Evolutionary conservation across 768 basidiomycete genomes (phyloP), one percentile per base, ranked within the genome.

Genomic region (Auricularia sp.): DNA sequence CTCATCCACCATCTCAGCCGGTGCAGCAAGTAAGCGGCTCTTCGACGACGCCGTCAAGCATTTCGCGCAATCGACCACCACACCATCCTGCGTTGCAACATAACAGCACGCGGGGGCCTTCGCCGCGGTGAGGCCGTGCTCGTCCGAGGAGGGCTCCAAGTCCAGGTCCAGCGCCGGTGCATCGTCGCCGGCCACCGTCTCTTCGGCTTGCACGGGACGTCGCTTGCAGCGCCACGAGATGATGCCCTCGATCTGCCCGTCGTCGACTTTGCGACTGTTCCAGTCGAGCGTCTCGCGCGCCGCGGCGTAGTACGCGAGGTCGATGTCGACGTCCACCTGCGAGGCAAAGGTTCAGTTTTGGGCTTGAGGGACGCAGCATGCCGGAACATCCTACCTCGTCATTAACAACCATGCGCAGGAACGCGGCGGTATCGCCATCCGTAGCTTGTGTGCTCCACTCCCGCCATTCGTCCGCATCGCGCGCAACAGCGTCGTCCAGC

Each of bases 201-300:
- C 54, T 64, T 64, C 29, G 58, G 62, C 6, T 69, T 68, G 4
- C 72, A 64, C 7, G 65, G 66, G 79, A 78, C 61, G 75, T 81
- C 60, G 86, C 77, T 66, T 76, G 34, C 63, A 42, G 35, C 53
- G 33, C 42, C 65, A 44, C 3, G 42, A 76, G 62, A 93, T 77
- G 7, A 76, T 72, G 3, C 87, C 89, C 74, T 94, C 91, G 60
- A 92, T 86, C 69, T 92, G 84, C 73, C 92, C 88, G 70, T 94
- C 91, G 71, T 91, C 90, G 67, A 88, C 87, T 80, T 91, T 91
- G 77, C 92, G 92, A 74, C 91, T 96, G 68, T 91, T 91, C 84
- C 88, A 92, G 70, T 92, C 90, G 42, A 89, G 76, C 11, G 73
- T 76, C 33, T 77, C 72, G 6, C 87, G 82, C 44, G 84, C 81